Conservation (phyloP, 2,329 filamentous ascomycete species). For the Botrytis medusae region DNA sequence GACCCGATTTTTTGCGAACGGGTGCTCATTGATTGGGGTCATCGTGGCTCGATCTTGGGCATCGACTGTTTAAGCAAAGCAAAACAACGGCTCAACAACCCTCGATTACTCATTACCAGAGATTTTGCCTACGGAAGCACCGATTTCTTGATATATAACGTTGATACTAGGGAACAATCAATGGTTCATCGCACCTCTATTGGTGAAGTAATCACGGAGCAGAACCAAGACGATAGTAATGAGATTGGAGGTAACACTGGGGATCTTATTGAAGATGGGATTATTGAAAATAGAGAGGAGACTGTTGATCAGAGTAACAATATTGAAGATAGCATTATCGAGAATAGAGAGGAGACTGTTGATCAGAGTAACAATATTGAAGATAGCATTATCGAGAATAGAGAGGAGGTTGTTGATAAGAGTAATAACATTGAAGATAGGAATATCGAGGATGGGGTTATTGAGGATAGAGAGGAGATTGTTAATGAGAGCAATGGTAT, state of each 20-base stretch:
- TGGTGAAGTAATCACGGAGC: background rate
- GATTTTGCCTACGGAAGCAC: background rate
- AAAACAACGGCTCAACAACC: accelerated
- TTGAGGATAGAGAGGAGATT: too few relatives aligned
- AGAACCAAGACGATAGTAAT: background rate
- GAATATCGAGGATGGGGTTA: too few relatives aligned
- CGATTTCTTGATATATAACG: background rate
- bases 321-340: too few relatives aligned
- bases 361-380: background rate
- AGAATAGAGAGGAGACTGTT: too few relatives aligned
- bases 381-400: background rate
- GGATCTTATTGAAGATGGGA: background rate
- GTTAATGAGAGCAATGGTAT: too few relatives aligned
- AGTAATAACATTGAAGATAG: background rate
- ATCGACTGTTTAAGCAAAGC: background rate
- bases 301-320: too few relatives aligned
- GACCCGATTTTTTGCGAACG: background rate
- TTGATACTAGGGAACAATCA: background rate
- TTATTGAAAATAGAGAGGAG: background rate
- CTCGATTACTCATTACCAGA: background rate
- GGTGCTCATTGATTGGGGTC: background rate
- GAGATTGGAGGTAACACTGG: background rate
- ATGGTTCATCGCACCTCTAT: background rate
- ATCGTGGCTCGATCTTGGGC: background rate
- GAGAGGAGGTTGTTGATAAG: background rate